Conservation (phyloP, 78 protist species). For the Dictyostelium intermedium region DNA sequence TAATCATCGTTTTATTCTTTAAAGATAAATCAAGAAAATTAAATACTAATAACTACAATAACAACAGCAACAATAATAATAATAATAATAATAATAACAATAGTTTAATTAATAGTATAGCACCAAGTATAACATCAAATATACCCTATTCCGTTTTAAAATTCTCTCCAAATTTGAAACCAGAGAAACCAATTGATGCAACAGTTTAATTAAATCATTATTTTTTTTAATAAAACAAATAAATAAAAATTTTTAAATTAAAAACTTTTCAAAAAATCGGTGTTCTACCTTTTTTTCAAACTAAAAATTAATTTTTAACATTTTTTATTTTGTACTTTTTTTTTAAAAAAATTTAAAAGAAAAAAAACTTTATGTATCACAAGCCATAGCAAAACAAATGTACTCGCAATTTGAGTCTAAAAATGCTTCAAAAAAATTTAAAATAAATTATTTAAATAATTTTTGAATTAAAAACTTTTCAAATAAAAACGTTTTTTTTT, state of each 20-base stretch:
- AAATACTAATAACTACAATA: not conserved
- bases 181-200: conserved; percentile 11
- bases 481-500: not conserved
- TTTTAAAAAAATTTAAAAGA: no score
- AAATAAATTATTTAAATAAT: not conserved
- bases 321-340: no score
- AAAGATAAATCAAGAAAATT: conserved; percentile 10
- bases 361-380: no score
- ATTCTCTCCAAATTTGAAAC: not conserved
- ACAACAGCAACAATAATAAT: not conserved
- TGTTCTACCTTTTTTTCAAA: no score
- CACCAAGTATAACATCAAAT: not conserved
- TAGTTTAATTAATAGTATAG: not conserved
- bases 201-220: no score
- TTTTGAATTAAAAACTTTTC: not conserved
- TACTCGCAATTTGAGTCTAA: no score
- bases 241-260: no score
- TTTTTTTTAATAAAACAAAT: no score
- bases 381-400: no score
- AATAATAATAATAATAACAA: not conserved
- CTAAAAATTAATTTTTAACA: no score
- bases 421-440: no score
- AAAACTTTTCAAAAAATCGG: no score
- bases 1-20: not conserved
- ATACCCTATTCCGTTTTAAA: not conserved